These are phyloP conservation scores for Cladophialophora yegresii DNA, from an alignment of 2,329 filamentous ascomycete genomes.

Conservation along the genomic window DNA sequence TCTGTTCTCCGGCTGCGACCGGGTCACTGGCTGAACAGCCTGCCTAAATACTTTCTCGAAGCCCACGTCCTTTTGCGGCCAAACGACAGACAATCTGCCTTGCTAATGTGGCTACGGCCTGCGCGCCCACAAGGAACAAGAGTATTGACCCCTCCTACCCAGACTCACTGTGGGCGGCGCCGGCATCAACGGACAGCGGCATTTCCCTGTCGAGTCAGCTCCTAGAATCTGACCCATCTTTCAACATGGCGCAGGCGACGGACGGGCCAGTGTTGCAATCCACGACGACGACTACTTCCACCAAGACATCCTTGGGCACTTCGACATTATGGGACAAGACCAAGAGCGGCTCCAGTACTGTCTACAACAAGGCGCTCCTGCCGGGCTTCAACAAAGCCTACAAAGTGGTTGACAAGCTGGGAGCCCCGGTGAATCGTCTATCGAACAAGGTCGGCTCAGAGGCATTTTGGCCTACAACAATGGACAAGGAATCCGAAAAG, in stretches of 20 bases:
- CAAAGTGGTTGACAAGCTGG: constrained; percentile 66
- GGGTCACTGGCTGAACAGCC: constrained; percentile 20
- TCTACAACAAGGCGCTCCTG: constrained; percentile 55
- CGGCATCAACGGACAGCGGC: not conserved
- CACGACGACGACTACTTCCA: constrained; percentile 12
- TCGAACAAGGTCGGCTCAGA: constrained; percentile 80
- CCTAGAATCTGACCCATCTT: not conserved
- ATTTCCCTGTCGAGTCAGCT: not conserved
- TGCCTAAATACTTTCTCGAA: constrained; percentile 1
- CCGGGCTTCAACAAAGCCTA: constrained; percentile 75
- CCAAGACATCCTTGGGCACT: constrained; percentile 10
- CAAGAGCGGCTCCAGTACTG: constrained; percentile 47
- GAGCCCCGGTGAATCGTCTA: constrained; percentile 74
- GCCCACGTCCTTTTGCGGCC: constrained; percentile 13
- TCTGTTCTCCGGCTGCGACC: constrained; percentile 25
- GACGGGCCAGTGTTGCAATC: constrained; percentile 5
- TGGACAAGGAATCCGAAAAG: constrained; percentile 90
- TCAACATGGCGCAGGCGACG: constrained; percentile 21
- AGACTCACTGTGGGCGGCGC: not conserved
- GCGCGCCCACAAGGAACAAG: not conserved
- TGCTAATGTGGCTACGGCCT: not conserved
- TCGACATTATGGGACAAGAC: constrained; percentile 58
- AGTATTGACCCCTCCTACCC: not conserved
- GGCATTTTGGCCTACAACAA: constrained; percentile 79
- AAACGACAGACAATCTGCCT: not conserved